Evolutionary conservation across 1,284 basidiomycete genomes (phyloP).

Genomic region (Omphalotus olearius): DNA sequence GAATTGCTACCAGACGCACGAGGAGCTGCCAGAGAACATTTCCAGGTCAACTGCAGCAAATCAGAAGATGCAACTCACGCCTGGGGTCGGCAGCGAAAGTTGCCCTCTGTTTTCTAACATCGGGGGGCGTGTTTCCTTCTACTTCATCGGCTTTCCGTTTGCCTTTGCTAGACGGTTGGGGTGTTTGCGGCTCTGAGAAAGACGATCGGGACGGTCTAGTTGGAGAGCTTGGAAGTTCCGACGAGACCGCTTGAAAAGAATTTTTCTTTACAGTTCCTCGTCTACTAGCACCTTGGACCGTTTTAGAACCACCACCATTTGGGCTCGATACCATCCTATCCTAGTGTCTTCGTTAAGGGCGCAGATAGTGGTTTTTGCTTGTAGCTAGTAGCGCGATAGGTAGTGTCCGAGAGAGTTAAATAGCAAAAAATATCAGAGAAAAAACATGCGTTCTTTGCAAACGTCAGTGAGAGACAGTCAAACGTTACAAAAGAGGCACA

Average conservation of each 20-base stretch:
- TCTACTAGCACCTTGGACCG: background rate
- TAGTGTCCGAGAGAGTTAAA: too few species aligned
- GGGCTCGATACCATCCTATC: background rate
- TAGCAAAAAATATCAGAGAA: slow-evolving; percentile 1
- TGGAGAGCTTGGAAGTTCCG: background rate
- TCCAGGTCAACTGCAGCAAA: slow-evolving; percentile 2
- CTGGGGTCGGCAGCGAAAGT: slow-evolving; percentile 43
- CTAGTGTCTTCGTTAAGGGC: background rate
- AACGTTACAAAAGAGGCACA: background rate
- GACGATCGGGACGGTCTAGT: slow-evolving; percentile 2
- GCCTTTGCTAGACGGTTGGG: slow-evolving; percentile 18
- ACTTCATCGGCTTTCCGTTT: slow-evolving; percentile 49
- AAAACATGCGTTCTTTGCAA: slow-evolving; percentile 5
- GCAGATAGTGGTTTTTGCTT: too few species aligned
- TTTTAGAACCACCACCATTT: slow-evolving; percentile 1
- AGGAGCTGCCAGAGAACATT: slow-evolving; percentile 29
- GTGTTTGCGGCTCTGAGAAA: slow-evolving; percentile 1
- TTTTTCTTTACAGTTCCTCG: background rate
- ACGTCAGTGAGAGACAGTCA: background rate
- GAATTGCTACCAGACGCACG: slow-evolving; percentile 36
- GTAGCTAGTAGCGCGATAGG: too few species aligned
- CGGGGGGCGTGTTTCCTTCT: slow-evolving; percentile 40
- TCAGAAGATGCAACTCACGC: slow-evolving; percentile 28
- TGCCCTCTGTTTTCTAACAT: slow-evolving; percentile 33
- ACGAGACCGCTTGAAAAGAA: background rate